Evolutionary conservation across 2,329 filamentous ascomycete genomes (phyloP).

Genomic region (Hypoxylon sp.): DNA sequence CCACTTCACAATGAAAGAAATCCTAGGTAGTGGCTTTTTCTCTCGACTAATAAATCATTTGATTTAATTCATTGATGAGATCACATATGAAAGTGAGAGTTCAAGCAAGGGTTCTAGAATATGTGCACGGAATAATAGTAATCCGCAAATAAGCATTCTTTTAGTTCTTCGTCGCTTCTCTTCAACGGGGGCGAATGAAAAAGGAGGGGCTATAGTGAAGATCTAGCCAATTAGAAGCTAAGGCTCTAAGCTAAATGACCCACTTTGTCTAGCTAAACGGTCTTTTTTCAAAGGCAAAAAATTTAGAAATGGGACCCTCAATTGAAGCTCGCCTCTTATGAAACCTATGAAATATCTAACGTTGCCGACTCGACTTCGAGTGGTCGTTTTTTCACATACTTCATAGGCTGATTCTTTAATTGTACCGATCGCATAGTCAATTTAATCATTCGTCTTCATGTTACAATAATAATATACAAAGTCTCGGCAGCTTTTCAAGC

Average conservation of each 20-base stretch:
- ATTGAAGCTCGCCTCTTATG: conserved; percentile 28
- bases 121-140: conserved; percentile 12
- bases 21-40: too few relatives aligned
- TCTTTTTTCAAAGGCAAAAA: conserved; percentile 35
- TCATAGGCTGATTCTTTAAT: conserved; percentile 12
- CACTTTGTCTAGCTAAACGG: neutral
- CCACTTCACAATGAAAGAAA: neutral
- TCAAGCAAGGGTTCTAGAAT: neutral
- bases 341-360: conserved; percentile 3
- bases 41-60: neutral
- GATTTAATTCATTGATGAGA: conserved; percentile 13
- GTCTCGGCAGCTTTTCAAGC: conserved; percentile 33
- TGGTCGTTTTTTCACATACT: conserved; percentile 6
- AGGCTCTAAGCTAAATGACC: too few relatives aligned
- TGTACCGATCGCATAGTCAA: conserved; percentile 1
- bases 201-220: conserved; percentile 1
- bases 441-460: conserved; percentile 34
- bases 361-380: conserved; percentile 8
- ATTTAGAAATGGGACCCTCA: conserved; percentile 35
- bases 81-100: conserved; percentile 2
- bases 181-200: neutral
- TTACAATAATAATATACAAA: conserved; percentile 31
- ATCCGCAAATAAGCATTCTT: conserved; percentile 2
- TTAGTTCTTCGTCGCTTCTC: conserved; percentile 10
- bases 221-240: conserved; percentile 30